Conservation (phyloP, 164 flowering plant genomes). For the Aristolochia fimbriata region DNA sequence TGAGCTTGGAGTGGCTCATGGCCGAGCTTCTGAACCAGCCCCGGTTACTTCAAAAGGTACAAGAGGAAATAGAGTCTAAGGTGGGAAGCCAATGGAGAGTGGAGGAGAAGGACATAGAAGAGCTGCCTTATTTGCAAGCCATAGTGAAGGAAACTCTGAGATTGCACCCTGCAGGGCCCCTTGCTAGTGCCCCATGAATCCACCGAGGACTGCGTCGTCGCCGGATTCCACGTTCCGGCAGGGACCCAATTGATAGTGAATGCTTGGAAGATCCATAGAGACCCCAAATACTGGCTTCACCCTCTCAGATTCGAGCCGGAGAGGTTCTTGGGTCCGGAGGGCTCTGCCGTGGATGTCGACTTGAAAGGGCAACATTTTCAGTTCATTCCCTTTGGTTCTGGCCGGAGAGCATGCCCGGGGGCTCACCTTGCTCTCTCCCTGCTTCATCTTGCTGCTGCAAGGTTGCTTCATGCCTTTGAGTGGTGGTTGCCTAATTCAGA, state of each 20-base stretch:
- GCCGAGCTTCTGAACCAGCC: slow-evolving; percentile 32
- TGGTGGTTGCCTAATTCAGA: not conserved
- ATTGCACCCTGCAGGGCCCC: slow-evolving; percentile 19
- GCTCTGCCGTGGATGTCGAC: slow-evolving; percentile 2
- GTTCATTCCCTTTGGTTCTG: slow-evolving; percentile 8
- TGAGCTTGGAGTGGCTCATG: slow-evolving; percentile 32
- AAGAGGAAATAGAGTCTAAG: slow-evolving; percentile 22
- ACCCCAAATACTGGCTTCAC: not conserved
- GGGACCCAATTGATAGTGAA: slow-evolving; percentile 6
- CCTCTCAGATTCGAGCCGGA: slow-evolving; percentile 1
- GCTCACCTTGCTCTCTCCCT: slow-evolving; percentile 1
- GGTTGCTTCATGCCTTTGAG: slow-evolving; percentile 2
- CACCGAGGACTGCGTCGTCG: slow-evolving; percentile 21
- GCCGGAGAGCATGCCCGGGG: slow-evolving; percentile 7
- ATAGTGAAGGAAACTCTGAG: slow-evolving; percentile 33
- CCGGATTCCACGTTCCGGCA: slow-evolving; percentile 16
- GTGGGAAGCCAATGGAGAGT: slow-evolving; percentile 19
- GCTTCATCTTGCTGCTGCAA: slow-evolving; percentile 6
- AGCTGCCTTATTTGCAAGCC: slow-evolving; percentile 25
- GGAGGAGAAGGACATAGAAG: slow-evolving; percentile 29
- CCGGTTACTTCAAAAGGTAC: slow-evolving; percentile 15
- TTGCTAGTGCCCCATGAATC: slow-evolving; percentile 32
- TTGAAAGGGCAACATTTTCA: slow-evolving; percentile 5
- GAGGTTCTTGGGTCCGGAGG: slow-evolving; percentile 3
- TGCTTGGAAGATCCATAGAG: slow-evolving; percentile 3